These are phyloP conservation scores for Hypholoma fasciculare DNA, from an alignment of 768 basidiomycete species.

Conservation along the genomic window DNA sequence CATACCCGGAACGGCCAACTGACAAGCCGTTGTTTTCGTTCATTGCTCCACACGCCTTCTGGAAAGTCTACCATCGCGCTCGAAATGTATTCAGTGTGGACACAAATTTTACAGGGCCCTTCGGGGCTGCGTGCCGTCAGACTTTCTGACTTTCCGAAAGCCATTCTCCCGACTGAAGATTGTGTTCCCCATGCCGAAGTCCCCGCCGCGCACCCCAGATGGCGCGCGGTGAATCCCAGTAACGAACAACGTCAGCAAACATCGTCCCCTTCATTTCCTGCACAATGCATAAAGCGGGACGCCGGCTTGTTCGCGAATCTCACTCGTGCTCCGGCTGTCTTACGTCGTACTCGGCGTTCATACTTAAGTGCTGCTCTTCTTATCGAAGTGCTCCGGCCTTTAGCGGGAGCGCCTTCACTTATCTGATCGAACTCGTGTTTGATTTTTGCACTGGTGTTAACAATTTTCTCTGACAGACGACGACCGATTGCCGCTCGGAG, in stretches of 20 bases:
- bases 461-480: neutral
- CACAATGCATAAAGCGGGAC: slow-evolving; percentile 8
- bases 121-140: slow-evolving; percentile 7
- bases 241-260: slow-evolving; percentile 5
- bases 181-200: slow-evolving; percentile 12
- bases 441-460: neutral
- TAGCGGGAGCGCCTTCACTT: slow-evolving; percentile 2
- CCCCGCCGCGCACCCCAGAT: neutral
- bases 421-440: slow-evolving; percentile 3
- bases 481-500: neutral
- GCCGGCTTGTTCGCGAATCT: slow-evolving; percentile 15
- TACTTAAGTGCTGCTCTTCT: slow-evolving; percentile 9
- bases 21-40: slow-evolving; percentile 8
- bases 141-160: slow-evolving; percentile 18
- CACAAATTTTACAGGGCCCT: neutral
- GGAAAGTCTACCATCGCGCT: neutral
- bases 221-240: slow-evolving; percentile 5
- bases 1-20: slow-evolving; percentile 5
- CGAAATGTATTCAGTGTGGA: neutral
- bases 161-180: slow-evolving; percentile 14
- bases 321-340: slow-evolving; percentile 14
- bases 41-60: slow-evolving; percentile 5
- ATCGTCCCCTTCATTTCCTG: slow-evolving; percentile 17
- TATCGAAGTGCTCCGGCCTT: slow-evolving; percentile 12
- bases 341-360: slow-evolving; percentile 18